Evolutionary conservation across 805 yeast genomes (phyloP).

Genomic region (Candida xyloterini): DNA sequence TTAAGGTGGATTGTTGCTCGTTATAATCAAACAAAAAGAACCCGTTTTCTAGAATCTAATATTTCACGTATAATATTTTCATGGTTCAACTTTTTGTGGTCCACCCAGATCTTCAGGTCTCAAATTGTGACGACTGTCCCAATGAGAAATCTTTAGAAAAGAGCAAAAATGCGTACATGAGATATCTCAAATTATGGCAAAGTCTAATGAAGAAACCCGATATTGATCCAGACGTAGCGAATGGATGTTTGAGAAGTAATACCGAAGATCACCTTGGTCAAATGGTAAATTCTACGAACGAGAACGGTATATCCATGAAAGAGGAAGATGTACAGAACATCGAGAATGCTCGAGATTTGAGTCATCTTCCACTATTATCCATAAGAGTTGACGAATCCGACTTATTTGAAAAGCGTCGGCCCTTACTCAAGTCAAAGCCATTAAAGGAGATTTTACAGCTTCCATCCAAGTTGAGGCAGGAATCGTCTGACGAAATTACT

Average conservation of each 20-base stretch:
- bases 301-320: background rate
- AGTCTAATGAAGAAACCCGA: constrained; percentile 12
- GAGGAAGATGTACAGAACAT: background rate
- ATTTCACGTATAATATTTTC: background rate
- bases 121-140: constrained; percentile 27
- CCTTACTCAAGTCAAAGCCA: background rate
- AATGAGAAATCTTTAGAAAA: constrained; percentile 16
- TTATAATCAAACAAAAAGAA: background rate
- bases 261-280: constrained; percentile 14
- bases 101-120: constrained; percentile 31
- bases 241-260: constrained; percentile 20
- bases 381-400: constrained; percentile 9
- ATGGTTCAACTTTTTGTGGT: constrained; percentile 32
- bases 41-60: background rate
- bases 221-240: constrained; percentile 12
- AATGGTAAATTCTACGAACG: constrained; percentile 5
- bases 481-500: constrained; percentile 2
- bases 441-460: constrained; percentile 7
- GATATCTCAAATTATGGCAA: constrained; percentile 16
- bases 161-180: constrained; percentile 19
- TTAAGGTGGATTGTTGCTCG: no score
- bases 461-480: constrained; percentile 3
- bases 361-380: constrained; percentile 10
- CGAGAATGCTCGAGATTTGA: constrained; percentile 5
- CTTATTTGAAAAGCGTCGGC: constrained; percentile 2